phyloP scores from a whole-genome alignment of 2,329 filamentous ascomycete species.

The Furcasterigmium furcatum region DNA sequence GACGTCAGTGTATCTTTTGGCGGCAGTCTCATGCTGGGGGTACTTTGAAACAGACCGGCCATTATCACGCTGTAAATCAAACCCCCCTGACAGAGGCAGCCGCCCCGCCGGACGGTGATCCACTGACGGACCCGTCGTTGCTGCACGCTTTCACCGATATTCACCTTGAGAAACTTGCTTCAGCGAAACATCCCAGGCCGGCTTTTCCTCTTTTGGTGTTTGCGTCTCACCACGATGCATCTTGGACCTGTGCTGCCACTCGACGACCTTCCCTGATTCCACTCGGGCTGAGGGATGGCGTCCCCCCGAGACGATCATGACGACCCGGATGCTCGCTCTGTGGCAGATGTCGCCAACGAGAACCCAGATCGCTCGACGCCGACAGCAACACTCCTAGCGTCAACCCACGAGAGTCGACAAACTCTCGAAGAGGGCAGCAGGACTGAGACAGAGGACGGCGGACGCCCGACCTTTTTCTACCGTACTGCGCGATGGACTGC shows the following conservation, averaged over 20 bases:
- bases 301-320: background rate
- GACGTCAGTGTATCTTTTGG: background rate
- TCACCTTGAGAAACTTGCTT: too few relatives aligned
- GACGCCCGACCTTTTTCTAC: constrained; percentile 22
- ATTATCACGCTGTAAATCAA: background rate
- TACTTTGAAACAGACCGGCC: background rate
- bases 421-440: background rate
- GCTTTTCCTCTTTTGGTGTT: too few relatives aligned
- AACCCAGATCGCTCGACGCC: background rate
- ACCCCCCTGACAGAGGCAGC: background rate
- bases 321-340: background rate
- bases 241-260: too few relatives aligned
- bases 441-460: too few relatives aligned
- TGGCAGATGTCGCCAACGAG: too few relatives aligned
- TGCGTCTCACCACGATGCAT: too few relatives aligned
- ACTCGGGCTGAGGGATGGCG: background rate
- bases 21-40: background rate
- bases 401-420: background rate
- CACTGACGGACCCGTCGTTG: background rate
- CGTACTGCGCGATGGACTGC: constrained; percentile 47
- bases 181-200: too few relatives aligned
- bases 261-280: too few relatives aligned
- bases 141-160: background rate
- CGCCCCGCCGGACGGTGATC: background rate
- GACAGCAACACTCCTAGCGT: background rate